These are phyloP conservation scores for Leptographium lundbergii DNA, from an alignment of 2,329 filamentous ascomycete genomes.

Conservation along the genomic window DNA sequence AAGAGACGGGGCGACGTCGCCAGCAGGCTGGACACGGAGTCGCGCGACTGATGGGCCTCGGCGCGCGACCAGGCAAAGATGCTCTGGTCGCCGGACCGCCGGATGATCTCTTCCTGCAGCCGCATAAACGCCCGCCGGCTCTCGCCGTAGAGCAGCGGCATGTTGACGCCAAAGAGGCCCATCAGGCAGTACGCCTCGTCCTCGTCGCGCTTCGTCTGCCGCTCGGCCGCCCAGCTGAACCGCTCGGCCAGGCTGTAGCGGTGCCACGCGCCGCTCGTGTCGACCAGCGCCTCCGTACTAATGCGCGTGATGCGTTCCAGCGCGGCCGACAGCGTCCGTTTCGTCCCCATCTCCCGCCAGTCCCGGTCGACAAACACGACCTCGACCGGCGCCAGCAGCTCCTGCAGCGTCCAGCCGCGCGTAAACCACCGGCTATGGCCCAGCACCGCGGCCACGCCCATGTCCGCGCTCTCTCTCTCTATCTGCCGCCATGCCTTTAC, in stretches of 20 bases:
- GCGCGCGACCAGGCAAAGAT: no score
- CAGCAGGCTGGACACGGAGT: no score
- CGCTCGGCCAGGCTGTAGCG: background rate
- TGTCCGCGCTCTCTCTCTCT: no score
- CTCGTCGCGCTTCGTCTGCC: background rate
- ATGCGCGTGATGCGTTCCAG: background rate
- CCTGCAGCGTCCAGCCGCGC: background rate
- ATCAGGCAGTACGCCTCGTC: background rate
- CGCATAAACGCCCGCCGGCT: background rate
- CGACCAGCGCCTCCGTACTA: no score
- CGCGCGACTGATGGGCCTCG: no score
- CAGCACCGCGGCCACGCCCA: no score
- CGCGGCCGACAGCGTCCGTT: background rate
- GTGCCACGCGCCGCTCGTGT: no score
- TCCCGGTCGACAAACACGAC: background rate
- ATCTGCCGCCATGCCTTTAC: no score
- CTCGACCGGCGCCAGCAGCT: background rate
- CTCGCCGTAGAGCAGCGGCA: background rate
- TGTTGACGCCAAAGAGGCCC: background rate
- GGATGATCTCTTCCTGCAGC: background rate
- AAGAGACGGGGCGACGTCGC: no score
- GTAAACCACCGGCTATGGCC: background rate
- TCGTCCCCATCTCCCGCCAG: background rate
- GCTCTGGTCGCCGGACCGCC: no score
- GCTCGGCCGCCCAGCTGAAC: background rate